Evolutionary conservation across 129 eudicot species (phyloP).

Genomic region (Calendula officinalis): DNA sequence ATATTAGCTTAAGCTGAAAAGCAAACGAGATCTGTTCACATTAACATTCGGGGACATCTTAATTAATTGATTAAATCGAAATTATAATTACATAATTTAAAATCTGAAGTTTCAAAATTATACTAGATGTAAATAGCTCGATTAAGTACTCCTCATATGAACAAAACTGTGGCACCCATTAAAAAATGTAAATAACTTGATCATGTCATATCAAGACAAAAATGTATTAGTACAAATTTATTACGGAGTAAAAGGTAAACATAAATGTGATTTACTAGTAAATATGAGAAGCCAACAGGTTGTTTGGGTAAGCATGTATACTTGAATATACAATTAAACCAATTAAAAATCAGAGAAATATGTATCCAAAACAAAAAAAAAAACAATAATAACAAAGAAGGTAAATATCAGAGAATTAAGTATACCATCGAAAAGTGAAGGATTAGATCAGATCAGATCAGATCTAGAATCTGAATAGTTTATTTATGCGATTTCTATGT

Average conservation of each 20-base stretch:
- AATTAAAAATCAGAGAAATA: background rate
- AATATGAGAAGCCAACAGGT: too few species aligned
- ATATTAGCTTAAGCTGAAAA: background rate
- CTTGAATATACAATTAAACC: background rate
- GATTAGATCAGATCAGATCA: conserved; percentile 27
- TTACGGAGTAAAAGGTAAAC: too few species aligned
- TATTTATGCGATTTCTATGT: conserved; percentile 1
- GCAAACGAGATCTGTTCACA: background rate
- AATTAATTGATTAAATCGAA: background rate
- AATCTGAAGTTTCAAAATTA: background rate
- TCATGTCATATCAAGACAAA: too few species aligned
- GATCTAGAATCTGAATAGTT: conserved; percentile 10
- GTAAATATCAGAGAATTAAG: background rate
- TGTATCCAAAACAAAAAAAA: background rate
- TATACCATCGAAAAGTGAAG: conserved; percentile 20
- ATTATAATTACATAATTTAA: background rate
- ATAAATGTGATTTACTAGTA: too few species aligned
- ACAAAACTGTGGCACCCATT: too few species aligned
- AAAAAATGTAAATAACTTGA: too few species aligned
- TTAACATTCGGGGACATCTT: background rate
- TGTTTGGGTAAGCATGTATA: background rate
- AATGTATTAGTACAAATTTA: background rate
- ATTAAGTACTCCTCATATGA: too few species aligned
- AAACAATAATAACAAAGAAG: background rate
- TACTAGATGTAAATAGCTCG: background rate